Conservation (phyloP, 169 alveolate genomes). For the Eimeria brunetti region DNA sequence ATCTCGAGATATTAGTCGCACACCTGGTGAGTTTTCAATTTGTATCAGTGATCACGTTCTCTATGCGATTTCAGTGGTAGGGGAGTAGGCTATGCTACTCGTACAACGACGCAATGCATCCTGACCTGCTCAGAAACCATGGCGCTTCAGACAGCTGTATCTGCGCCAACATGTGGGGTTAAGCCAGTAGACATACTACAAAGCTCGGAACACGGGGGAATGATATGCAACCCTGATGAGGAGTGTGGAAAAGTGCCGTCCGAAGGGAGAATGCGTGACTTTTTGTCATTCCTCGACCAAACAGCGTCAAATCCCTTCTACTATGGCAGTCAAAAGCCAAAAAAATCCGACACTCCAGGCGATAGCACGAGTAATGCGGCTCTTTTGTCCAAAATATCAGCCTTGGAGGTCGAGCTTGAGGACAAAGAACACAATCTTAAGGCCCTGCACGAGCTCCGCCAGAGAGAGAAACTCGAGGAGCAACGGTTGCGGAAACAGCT, state of each 20-base stretch:
- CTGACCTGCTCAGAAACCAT: neutral
- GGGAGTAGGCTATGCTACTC: neutral
- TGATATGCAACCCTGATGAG: neutral
- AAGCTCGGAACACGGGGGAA: conserved; percentile 12
- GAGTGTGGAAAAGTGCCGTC: conserved; percentile 3
- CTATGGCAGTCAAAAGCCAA: neutral
- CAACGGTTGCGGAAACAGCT: conserved; percentile 27
- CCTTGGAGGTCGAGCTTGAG: conserved; percentile 69
- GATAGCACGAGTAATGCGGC: neutral
- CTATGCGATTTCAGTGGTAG: neutral
- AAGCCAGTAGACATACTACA: conserved; percentile 1
- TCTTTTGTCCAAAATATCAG: conserved; percentile 48
- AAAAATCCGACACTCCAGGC: neutral
- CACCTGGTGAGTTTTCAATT: neutral
- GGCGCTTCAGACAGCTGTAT: conserved; percentile 47
- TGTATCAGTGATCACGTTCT: neutral
- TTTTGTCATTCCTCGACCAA: conserved; percentile 31
- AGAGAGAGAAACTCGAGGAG: conserved; percentile 29
- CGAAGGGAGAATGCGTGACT: conserved; percentile 48
- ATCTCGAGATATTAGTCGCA: neutral
- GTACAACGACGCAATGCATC: neutral
- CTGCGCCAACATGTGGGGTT: conserved; percentile 65
- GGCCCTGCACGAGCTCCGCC: conserved; percentile 67
- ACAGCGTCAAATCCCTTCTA: conserved; percentile 7
- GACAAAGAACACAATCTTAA: conserved; percentile 67